Base-by-base conservation (phyloP, 257 asterid genomes). In the Pogostemon cablin region DNA sequence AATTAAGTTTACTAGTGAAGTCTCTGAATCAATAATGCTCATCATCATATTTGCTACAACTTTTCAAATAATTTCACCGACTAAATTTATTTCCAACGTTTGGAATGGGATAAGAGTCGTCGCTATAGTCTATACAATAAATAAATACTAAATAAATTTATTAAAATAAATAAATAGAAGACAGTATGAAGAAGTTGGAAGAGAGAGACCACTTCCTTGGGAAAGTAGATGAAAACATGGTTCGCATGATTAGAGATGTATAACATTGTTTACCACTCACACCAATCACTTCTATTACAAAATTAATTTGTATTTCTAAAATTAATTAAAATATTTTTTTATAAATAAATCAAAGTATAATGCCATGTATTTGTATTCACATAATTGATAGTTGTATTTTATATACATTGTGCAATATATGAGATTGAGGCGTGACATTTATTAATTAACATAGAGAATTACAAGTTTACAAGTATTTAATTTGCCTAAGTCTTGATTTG, bases 141-240 rank as follows among this genome's bases (percentile, higher is more conserved):
- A 25, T 25, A 25, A 25, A 25, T 25, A 25, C 32, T 25, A 25
- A 25, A 25, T 25, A 25, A 25, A 9, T 15, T 12, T 1, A 12
- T 12, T 50, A 10, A 37, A 34, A 10, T 37, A 38, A 42, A 49
- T 62, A 47, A 62, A 38, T 12, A 1, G 12, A 12, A 6, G 6
- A 50, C 1, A 11, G 20, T 25, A 25, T 25, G 32, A 25, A 25
- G 1, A 25, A 50, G 56, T n/a, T 7, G 61, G 61, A 20, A 55
- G 2, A 55, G 52, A 59, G 55, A 49, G 53, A 10, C 44, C 53
- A 35, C 44, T n/a, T 65, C 6, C 34, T 47, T 1, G 2, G 39
- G 56, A 17, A 59, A 57, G 39, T 17, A 12, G 60, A 65, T n/a
- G 65, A 34, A 44, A 42, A 72, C 52, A 46, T 64, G 72, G 72